Evolutionary conservation across 768 basidiomycete species (phyloP).

Genomic region (Hysterangium stoloniferum): DNA sequence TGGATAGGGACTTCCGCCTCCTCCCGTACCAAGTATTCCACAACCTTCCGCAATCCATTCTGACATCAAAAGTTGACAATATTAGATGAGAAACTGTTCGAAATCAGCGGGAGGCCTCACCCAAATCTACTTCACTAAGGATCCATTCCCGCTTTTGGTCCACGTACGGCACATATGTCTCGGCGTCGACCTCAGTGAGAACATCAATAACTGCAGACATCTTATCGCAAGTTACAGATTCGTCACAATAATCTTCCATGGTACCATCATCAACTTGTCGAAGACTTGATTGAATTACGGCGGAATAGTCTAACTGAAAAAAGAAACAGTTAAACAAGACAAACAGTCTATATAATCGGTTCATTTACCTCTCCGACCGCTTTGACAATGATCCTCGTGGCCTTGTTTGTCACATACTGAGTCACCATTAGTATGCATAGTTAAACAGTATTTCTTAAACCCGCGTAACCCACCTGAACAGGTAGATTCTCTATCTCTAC

Average conservation of each 20-base stretch:
- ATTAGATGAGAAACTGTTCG: too few relatives aligned
- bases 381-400: conserved; percentile 50
- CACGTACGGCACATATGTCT: conserved; percentile 32
- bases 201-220: too few relatives aligned
- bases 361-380: conserved; percentile 50
- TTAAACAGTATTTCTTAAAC: too few relatives aligned
- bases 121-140: conserved; percentile 37
- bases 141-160: conserved; percentile 34
- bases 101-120: too few relatives aligned
- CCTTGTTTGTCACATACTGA: conserved; percentile 43
- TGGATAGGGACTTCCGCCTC: conserved; percentile 52
- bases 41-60: conserved; percentile 59
- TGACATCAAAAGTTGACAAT: neutral
- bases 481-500: conserved; percentile 52
- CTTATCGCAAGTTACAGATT: too few relatives aligned
- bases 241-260: too few relatives aligned
- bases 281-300: too few relatives aligned
- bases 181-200: conserved; percentile 25
- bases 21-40: conserved; percentile 54
- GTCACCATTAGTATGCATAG: neutral
- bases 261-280: too few relatives aligned
- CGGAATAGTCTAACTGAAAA: too few relatives aligned
- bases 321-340: too few relatives aligned
- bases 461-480: conserved; percentile 37
- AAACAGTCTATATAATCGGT: too few relatives aligned